Conservation (phyloP, 2,329 filamentous ascomycete species). For the Monilinia polystroma region DNA sequence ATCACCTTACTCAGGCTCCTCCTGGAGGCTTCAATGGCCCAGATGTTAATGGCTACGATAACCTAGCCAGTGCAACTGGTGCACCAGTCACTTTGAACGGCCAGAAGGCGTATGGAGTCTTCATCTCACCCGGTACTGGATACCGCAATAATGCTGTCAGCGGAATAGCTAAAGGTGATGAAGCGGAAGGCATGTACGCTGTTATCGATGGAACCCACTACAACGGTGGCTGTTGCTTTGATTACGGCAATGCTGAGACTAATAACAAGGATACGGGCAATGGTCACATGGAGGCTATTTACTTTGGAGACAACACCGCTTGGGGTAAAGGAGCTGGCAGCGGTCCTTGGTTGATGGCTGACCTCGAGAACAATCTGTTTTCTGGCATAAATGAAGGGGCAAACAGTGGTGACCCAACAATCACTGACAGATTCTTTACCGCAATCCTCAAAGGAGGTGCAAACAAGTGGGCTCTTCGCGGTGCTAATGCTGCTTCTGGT, state of each 20-base stretch:
- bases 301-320: constrained; percentile 55
- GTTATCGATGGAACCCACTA: constrained; percentile 60
- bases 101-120: constrained; percentile 63
- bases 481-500: constrained; percentile 55
- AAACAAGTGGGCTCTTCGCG: constrained; percentile 59
- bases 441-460: constrained; percentile 56
- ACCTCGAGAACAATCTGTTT: constrained; percentile 67
- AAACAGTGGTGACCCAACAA: constrained; percentile 53
- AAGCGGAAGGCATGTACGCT: constrained; percentile 59
- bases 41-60: constrained; percentile 56
- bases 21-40: constrained; percentile 57
- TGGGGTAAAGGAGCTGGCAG: constrained; percentile 58
- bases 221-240: constrained; percentile 56
- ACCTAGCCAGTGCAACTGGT: constrained; percentile 57
- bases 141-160: constrained; percentile 58
- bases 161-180: constrained; percentile 55
- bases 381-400: constrained; percentile 49
- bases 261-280: constrained; percentile 55
- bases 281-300: constrained; percentile 69
- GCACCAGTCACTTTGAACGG: constrained; percentile 62
- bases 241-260: constrained; percentile 58
- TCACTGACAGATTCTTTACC: constrained; percentile 57
- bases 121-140: constrained; percentile 59
- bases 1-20: constrained; percentile 63
- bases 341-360: constrained; percentile 68